Evolutionary conservation across 1,284 basidiomycete genomes (phyloP).

Genomic region (Irpex rosettiformis): DNA sequence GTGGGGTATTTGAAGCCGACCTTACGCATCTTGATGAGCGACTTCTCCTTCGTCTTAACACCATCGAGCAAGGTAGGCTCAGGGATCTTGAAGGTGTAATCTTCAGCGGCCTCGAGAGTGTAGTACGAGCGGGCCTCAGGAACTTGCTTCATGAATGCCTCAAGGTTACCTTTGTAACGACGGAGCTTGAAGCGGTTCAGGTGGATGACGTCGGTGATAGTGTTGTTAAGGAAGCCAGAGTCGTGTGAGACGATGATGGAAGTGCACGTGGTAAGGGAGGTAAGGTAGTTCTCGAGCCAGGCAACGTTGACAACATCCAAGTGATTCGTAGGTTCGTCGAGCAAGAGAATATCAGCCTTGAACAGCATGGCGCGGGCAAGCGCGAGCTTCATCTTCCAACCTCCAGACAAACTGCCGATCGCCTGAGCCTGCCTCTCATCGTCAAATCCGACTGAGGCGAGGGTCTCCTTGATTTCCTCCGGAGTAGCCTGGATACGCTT

Average conservation of each 20-base stretch:
- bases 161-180: constrained; percentile 97
- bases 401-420: constrained; percentile 94
- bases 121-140: constrained; percentile 99
- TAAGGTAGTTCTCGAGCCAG: constrained; percentile 96
- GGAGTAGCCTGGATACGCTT: constrained; percentile 76
- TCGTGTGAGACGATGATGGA: constrained; percentile 99
- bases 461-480: constrained; percentile 76
- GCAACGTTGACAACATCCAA: constrained; percentile 96
- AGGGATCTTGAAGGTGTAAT: constrained; percentile 97
- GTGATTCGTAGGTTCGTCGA: constrained; percentile 98
- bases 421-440: constrained; percentile 82
- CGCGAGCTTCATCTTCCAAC: constrained; percentile 99
- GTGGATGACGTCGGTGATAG: constrained; percentile 98
- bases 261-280: constrained; percentile 84
- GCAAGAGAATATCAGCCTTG: constrained; percentile 95
- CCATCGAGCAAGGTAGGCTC: constrained; percentile 95
- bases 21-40: constrained; percentile 95
- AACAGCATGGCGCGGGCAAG: constrained; percentile 98
- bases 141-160: constrained; percentile 91
- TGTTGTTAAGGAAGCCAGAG: constrained; percentile 98
- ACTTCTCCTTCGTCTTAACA: constrained; percentile 99
- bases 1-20: constrained; percentile 96
- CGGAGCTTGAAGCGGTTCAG: constrained; percentile 99
- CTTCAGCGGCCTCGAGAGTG: constrained; percentile 89
- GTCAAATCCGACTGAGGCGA: constrained; percentile 89